Conservation (phyloP, 2,329 filamentous ascomycete species). For the Paecilomyces formosus region DNA sequence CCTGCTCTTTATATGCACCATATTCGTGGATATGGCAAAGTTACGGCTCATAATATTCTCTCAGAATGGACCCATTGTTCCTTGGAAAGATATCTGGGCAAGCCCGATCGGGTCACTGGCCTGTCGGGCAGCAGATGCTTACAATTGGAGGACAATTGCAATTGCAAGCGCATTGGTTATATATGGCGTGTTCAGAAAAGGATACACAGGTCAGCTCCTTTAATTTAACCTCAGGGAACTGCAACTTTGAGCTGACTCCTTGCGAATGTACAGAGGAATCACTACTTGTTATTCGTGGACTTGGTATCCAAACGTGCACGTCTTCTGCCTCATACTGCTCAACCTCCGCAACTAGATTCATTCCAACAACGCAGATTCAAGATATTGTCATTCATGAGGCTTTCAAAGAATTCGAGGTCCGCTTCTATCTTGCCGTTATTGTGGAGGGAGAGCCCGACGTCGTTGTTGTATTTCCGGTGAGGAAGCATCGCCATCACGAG, state of each 20-base stretch:
- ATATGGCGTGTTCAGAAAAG: slow-evolving; percentile 40
- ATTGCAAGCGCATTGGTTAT: slow-evolving; percentile 31
- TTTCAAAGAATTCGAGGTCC: slow-evolving; percentile 83
- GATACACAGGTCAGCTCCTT: slow-evolving; percentile 42
- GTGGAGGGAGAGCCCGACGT: slow-evolving; percentile 82
- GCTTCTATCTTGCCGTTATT: slow-evolving; percentile 82
- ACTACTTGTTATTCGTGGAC: slow-evolving; percentile 75
- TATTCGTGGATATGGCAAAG: slow-evolving; percentile 29
- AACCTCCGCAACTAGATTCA: slow-evolving; percentile 60
- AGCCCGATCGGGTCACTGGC: slow-evolving; percentile 23
- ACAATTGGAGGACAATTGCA: slow-evolving; percentile 36
- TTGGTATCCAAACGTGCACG: slow-evolving; percentile 83
- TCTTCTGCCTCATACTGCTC: slow-evolving; percentile 62
- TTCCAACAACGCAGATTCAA: slow-evolving; percentile 84
- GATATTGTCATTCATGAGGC: slow-evolving; percentile 95
- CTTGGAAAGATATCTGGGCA: slow-evolving; percentile 26
- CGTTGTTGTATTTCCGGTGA: slow-evolving; percentile 86
- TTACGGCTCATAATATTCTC: slow-evolving; percentile 21
- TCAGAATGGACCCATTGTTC: slow-evolving; percentile 16
- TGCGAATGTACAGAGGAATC: slow-evolving; percentile 62
- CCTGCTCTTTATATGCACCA: slow-evolving; percentile 33
- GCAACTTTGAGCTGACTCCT: slow-evolving; percentile 7
- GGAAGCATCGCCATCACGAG: slow-evolving; percentile 1
- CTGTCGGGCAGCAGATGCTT: slow-evolving; percentile 27
- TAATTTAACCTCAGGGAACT: neutral